Base-by-base conservation (phyloP, 176 grass and related monocot genomes). In the Raddia distichophylla region DNA sequence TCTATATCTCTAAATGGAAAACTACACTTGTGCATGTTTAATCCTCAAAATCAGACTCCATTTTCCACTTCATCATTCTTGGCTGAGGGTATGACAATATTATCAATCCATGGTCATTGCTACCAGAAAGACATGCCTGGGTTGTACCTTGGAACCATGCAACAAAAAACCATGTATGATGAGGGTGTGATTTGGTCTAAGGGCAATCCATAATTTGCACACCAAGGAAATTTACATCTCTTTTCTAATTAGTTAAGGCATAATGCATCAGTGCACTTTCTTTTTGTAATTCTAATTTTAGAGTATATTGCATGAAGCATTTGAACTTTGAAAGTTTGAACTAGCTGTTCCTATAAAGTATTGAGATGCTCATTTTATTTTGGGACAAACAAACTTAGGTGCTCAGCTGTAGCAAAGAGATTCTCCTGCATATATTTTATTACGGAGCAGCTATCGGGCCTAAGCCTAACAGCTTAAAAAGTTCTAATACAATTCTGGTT, bases 261-360 rank as follows among this genome's bases (percentile, higher is more conserved):
- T 7, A 62, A 15, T 20, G 32, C 3, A 50, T 61, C 3, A 33
- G 2, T 40, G 67, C 1, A 61, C 10, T 50, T 5, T 68, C 17
- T 80, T 67, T 5, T 14, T n/a, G 19, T 3, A 46, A n/a, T 8
- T 18, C 17, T 46, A 57, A 80, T 20, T 46, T 33, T 14, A 69
- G 40, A 59, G 7, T n/a, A 56, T 8, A 33, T 54, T 69, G 42
- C 7, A 2, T 37, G 69, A 53, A 49, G 17, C 50, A 8, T 47
- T 76, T 61, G 32, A 27, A 12, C 12, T 76, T 16, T 61, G 18
- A 55, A 55, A 18, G 37, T 67, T 79, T 47, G 14, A 80, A 57
- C 8, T 59, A 69, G 65, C 47, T 59, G 5, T 7, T 7, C 74
- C 42, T 47, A 33, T 20, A 47, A 61, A 76, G 22, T 62, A 2